These are phyloP conservation scores for Backusella tuberculispora DNA, from an alignment of 192 early-diverging fungal species.

Conservation along the genomic window DNA sequence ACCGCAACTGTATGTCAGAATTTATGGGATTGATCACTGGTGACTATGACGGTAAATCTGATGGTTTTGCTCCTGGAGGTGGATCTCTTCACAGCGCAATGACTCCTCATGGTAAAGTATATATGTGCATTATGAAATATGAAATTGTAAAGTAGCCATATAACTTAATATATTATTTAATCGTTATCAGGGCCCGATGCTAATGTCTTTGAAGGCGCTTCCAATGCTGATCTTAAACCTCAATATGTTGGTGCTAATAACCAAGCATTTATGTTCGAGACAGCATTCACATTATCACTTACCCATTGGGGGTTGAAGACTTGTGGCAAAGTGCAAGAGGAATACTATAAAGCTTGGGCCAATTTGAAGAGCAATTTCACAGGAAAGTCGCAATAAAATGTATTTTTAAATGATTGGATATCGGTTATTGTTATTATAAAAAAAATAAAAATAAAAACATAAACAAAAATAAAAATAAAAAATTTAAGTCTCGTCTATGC, in stretches of 20 bases:
- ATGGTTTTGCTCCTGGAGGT: conserved; percentile 92
- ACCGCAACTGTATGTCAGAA: conserved; percentile 98
- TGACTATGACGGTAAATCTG: conserved; percentile 91
- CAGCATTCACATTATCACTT: conserved; percentile 76
- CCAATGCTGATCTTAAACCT: conserved; percentile 72
- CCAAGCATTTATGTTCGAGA: conserved; percentile 97
- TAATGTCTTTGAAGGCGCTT: conserved; percentile 73
- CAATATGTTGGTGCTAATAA: conserved; percentile 81
- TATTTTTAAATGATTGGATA: not conserved
- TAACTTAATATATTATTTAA: not conserved
- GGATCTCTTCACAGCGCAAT: conserved; percentile 83
- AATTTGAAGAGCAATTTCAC: conserved; percentile 27
- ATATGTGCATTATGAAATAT: not conserved
- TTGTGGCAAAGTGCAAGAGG: conserved; percentile 73
- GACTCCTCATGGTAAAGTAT: conserved; percentile 74
- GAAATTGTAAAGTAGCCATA: not conserved
- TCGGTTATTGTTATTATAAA: not conserved
- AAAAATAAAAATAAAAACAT: not conserved
- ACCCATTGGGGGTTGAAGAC: conserved; percentile 81
- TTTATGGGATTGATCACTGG: conserved; percentile 97
- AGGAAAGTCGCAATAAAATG: conserved; percentile 5
- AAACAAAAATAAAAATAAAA: no score
- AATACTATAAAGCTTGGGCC: conserved; percentile 90
- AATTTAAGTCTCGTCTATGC: no score
- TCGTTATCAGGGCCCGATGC: conserved; percentile 70